These are phyloP conservation scores for Nelumbo lutea DNA, from an alignment of 164 flowering plant genomes.

Conservation along the genomic window DNA sequence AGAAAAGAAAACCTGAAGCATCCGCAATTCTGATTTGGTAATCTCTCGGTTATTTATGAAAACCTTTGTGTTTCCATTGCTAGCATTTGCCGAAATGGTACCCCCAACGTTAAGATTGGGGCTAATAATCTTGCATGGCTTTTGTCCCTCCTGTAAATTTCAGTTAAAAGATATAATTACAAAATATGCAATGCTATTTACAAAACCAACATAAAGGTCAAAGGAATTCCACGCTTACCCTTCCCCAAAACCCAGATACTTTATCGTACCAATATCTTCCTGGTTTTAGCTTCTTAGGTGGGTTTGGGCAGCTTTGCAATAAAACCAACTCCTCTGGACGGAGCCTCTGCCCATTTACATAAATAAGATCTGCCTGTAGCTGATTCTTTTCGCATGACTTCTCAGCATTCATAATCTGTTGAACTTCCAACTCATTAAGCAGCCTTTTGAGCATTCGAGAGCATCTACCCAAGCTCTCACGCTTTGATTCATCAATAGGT, in stretches of 20 bases:
- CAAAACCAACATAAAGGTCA: not conserved
- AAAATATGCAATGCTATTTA: conserved; percentile 4
- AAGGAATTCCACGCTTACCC: conserved; percentile 45
- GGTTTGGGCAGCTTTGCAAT: conserved; percentile 70
- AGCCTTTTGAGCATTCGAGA: conserved; percentile 82
- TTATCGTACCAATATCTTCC: conserved; percentile 98
- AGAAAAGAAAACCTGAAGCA: conserved; percentile 68
- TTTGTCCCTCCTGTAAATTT: conserved; percentile 79
- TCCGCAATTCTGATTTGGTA: conserved; percentile 75
- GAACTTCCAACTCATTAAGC: conserved; percentile 69
- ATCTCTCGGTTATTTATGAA: conserved; percentile 91
- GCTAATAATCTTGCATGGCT: conserved; percentile 74
- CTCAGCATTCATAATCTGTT: conserved; percentile 84
- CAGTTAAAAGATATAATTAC: conserved; percentile 15
- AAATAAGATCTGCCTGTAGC: conserved; percentile 70
- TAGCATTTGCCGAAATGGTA: conserved; percentile 59
- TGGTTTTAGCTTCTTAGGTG: conserved; percentile 88
- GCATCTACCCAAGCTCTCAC: conserved; percentile 78
- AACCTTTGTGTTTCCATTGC: conserved; percentile 89
- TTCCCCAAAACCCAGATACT: conserved; percentile 99
- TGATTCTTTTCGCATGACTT: conserved; percentile 83
- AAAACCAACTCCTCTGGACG: conserved; percentile 66
- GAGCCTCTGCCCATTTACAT: conserved; percentile 77
- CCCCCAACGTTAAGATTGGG: conserved; percentile 89
- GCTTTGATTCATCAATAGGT: conserved; percentile 74